Conservation (phyloP, 805 yeast species). For the Starmerella stellata region DNA sequence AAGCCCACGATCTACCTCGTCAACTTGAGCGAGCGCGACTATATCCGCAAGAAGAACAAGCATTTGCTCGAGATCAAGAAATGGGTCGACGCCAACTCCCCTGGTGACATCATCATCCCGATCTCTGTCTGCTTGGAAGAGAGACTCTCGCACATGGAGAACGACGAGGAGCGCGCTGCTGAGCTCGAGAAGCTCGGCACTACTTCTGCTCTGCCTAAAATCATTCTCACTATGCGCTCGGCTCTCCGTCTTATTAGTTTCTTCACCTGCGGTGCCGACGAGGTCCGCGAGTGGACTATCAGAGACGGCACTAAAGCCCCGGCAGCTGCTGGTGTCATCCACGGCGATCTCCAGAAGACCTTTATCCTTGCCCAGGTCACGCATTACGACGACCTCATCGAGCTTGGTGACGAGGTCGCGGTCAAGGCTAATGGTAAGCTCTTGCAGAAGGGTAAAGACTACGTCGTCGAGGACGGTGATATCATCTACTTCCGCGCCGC, state of each 20-base stretch:
- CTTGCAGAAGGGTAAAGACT: constrained; percentile 81
- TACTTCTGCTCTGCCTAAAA: constrained; percentile 65
- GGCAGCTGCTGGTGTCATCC: constrained; percentile 97
- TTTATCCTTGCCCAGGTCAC: constrained; percentile 88
- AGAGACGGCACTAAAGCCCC: constrained; percentile 87
- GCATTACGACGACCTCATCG: constrained; percentile 63
- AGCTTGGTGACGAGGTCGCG: constrained; percentile 58
- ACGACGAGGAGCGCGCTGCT: constrained; percentile 62
- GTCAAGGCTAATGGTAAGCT: constrained; percentile 82
- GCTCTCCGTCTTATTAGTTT: constrained; percentile 75
- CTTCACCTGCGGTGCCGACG: constrained; percentile 92
- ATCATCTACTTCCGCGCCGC: constrained; percentile 84
- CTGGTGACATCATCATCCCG: constrained; percentile 84
- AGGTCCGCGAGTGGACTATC: constrained; percentile 96
- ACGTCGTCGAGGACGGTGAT: constrained; percentile 90
- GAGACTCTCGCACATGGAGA: constrained; percentile 69
- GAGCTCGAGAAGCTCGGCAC: constrained; percentile 62
- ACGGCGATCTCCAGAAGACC: constrained; percentile 85
- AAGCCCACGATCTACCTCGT: constrained; percentile 87
- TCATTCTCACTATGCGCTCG: constrained; percentile 71
- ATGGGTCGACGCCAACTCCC: constrained; percentile 79
- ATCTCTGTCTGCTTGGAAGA: constrained; percentile 85
- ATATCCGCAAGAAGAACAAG: constrained; percentile 74
- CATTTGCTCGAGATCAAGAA: constrained; percentile 60
- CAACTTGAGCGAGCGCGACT: constrained; percentile 79